phyloP scores from a whole-genome alignment of 2,329 filamentous ascomycete species.

The Talaromyces amestolkiae region DNA sequence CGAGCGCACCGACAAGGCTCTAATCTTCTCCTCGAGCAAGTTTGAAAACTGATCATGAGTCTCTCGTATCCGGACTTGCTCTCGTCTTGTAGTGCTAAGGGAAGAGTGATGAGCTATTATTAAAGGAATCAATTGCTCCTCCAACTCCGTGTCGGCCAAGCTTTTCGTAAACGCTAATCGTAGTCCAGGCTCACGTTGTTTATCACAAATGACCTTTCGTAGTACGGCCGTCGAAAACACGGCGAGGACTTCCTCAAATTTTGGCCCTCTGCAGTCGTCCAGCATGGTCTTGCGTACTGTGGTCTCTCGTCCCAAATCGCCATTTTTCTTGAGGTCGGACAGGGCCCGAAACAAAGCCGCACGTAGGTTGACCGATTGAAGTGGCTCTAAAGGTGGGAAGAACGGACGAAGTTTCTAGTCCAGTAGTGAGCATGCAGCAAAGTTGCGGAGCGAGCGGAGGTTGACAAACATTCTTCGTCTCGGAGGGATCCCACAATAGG shows the following conservation, averaged over 20 bases:
- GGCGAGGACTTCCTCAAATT: conserved; percentile 80
- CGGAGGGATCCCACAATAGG: conserved; percentile 73
- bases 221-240: conserved; percentile 81
- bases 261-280: conserved; percentile 91
- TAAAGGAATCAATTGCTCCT: conserved; percentile 57
- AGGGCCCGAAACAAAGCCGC: conserved; percentile 77
- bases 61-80: conserved; percentile 59
- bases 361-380: conserved; percentile 87
- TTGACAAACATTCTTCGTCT: conserved; percentile 64
- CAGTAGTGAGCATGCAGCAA: neutral
- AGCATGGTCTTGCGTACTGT: conserved; percentile 91
- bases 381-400: conserved; percentile 84
- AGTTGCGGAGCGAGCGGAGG: neutral
- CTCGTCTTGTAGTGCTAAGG: conserved; percentile 57
- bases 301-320: conserved; percentile 72
- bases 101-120: conserved; percentile 71
- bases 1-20: conserved; percentile 46
- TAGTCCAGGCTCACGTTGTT: conserved; percentile 46
- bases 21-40: conserved; percentile 63
- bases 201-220: conserved; percentile 60
- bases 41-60: conserved; percentile 64
- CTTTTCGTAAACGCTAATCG: conserved; percentile 54
- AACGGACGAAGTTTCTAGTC: conserved; percentile 78
- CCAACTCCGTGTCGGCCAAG: conserved; percentile 33
- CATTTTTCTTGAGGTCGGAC: conserved; percentile 83